phyloP scores from a whole-genome alignment of 495 filamentous ascomycete species.

The Aspergillus sparsus region DNA sequence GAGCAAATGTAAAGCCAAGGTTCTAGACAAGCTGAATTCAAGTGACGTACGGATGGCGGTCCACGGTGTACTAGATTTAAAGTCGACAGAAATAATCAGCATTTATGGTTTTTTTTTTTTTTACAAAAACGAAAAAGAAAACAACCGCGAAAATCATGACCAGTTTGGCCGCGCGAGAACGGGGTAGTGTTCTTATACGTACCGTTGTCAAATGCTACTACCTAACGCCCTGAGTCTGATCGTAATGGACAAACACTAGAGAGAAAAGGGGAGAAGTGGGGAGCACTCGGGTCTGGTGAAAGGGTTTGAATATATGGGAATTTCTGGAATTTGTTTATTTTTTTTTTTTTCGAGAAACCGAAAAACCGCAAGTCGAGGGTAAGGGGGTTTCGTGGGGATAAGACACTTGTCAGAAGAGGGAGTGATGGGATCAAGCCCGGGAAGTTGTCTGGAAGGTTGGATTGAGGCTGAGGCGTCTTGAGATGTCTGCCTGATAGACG shows the following conservation, averaged over 20 bases:
- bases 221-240: neutral
- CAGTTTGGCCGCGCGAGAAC: neutral
- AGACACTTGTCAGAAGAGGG: conserved; percentile 17
- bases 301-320: neutral
- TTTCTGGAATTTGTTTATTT: neutral
- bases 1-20: conserved; percentile 15
- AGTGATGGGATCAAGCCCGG: conserved; percentile 20
- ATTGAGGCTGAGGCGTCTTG: conserved; percentile 36
- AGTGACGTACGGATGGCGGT: conserved; percentile 11
- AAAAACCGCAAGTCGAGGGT: neutral
- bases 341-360: conserved; percentile 3
- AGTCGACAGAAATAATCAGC: conserved; percentile 7
- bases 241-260: neutral
- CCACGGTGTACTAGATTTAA: neutral
- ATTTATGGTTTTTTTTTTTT: neutral
- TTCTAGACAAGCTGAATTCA: conserved; percentile 9
- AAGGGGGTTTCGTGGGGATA: conserved; percentile 15
- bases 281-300: too few species aligned
- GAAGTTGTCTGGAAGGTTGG: conserved; percentile 16
- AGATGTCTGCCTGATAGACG: conserved; percentile 51
- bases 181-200: neutral
- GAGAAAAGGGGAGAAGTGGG: conserved; percentile 1
- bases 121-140: neutral
- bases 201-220: neutral
- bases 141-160: neutral